A percentile compares a stretch with the other conserved stretches of the same genome.
These are phyloP conservation scores for Lactifluus piperatus DNA, from an alignment of 768 basidiomycete species.

Conservation along the genomic window DNA sequence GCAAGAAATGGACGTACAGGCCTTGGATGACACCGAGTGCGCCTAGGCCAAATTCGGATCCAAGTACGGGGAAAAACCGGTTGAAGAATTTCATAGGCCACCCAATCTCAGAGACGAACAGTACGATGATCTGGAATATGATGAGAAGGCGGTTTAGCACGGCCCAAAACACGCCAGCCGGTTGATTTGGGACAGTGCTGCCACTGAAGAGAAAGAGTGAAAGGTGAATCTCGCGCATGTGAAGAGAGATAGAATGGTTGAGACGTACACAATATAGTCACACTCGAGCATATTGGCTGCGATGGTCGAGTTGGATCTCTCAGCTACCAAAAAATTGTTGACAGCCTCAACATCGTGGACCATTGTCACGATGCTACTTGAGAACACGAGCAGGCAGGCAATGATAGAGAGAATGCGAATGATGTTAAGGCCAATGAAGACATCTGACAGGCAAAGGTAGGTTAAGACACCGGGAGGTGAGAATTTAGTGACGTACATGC, in stretches of 20 bases:
- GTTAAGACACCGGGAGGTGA: not conserved
- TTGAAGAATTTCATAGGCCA: slow-evolving; percentile 75
- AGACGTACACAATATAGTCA: slow-evolving; percentile 12
- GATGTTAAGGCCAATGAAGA: slow-evolving; percentile 19
- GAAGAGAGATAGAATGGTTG: not conserved
- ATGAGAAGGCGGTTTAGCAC: slow-evolving; percentile 83
- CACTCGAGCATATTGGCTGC: slow-evolving; percentile 6
- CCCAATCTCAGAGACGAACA: slow-evolving; percentile 76
- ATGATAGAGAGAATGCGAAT: slow-evolving; percentile 16
- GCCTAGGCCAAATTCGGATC: slow-evolving; percentile 76
- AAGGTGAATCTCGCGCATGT: not conserved
- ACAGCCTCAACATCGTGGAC: slow-evolving; percentile 19
- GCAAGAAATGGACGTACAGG: slow-evolving; percentile 41
- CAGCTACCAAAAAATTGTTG: slow-evolving; percentile 9
- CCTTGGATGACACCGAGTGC: slow-evolving; percentile 82
- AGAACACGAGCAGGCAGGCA: slow-evolving; percentile 16
- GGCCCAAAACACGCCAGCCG: slow-evolving; percentile 87
- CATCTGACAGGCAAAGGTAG: slow-evolving; percentile 1
- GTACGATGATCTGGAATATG: slow-evolving; percentile 71
- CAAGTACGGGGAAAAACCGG: slow-evolving; percentile 80
- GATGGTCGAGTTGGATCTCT: slow-evolving; percentile 14
- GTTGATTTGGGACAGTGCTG: slow-evolving; percentile 85
- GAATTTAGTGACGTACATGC: slow-evolving; percentile 12
- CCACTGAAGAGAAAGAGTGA: slow-evolving; percentile 31
- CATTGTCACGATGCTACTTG: slow-evolving; percentile 20